phyloP scores from a whole-genome alignment of 1,139 yeast species.

The Magnusiomyces suaveolens region DNA sequence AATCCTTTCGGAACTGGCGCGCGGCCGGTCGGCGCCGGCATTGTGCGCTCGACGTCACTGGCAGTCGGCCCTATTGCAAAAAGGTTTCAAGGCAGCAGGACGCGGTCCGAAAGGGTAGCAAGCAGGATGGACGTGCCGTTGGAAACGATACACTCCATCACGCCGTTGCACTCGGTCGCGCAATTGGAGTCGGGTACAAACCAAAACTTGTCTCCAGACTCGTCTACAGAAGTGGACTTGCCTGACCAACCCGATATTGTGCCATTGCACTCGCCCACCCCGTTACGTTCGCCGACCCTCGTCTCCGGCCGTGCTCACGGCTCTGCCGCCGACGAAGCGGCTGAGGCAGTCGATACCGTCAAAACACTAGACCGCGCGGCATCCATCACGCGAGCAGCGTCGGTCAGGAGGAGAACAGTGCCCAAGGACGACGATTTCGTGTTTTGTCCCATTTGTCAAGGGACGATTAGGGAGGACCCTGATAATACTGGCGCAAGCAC shows the following conservation, averaged over 20 bases:
- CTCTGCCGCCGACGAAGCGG: background rate
- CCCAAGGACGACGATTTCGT: conserved; percentile 3
- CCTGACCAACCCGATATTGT: no score
- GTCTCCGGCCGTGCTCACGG: background rate
- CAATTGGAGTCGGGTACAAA: no score
- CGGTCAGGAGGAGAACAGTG: background rate
- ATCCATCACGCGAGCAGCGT: background rate
- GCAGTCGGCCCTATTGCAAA: no score
- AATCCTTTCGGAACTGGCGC: background rate
- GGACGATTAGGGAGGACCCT: background rate
- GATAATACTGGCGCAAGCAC: background rate
- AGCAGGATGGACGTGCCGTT: no score
- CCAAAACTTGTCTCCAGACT: no score
- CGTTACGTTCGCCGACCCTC: background rate
- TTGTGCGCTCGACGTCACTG: background rate
- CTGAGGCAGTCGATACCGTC: background rate
- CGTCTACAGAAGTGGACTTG: no score
- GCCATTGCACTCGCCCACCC: no score
- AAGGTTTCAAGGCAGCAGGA: no score
- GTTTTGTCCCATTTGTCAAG: conserved; percentile 7
- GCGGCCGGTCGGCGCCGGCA: background rate
- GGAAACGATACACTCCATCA: no score
- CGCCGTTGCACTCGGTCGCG: no score
- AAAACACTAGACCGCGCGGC: background rate
- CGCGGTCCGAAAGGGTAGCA: no score